Evolutionary conservation across 352 stramenopile species (phyloP).

Genomic region (Globisporangium nagaii): DNA sequence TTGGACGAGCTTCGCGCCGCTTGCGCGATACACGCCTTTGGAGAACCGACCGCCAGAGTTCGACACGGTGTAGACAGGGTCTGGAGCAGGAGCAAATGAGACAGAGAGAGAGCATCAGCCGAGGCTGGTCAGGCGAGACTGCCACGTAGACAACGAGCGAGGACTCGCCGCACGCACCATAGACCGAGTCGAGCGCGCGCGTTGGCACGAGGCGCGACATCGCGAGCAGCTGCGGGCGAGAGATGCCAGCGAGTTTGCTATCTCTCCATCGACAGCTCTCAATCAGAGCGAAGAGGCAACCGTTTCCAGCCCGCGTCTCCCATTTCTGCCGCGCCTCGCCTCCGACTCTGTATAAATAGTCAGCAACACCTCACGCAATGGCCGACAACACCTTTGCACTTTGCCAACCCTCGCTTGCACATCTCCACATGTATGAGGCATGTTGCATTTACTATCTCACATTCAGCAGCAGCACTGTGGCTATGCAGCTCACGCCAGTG

Average conservation of each 20-base stretch:
- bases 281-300: background rate
- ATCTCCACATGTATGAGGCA: background rate
- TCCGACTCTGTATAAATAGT: conserved; percentile 3
- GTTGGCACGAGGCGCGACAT: conserved; percentile 61
- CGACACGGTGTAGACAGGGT: conserved; percentile 74
- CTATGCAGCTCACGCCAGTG: background rate
- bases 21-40: conserved; percentile 49
- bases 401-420: background rate
- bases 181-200: conserved; percentile 71
- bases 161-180: conserved; percentile 35
- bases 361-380: background rate
- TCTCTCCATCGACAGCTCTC: no score
- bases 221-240: background rate
- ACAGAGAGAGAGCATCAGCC: background rate
- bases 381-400: background rate
- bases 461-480: no score
- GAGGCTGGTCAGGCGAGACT: background rate
- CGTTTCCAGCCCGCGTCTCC: background rate
- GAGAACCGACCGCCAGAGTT: conserved; percentile 56
- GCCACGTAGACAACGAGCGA: background rate
- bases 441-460: background rate
- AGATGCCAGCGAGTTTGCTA: no score
- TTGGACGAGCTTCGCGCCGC: conserved; percentile 14
- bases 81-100: conserved; percentile 25
- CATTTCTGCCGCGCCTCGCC: no score